Percentiles rank a stretch among this genome's conserved stretches.
Conservation (phyloP, 768 basidiomycete genomes). For the Boletus speciosus region DNA sequence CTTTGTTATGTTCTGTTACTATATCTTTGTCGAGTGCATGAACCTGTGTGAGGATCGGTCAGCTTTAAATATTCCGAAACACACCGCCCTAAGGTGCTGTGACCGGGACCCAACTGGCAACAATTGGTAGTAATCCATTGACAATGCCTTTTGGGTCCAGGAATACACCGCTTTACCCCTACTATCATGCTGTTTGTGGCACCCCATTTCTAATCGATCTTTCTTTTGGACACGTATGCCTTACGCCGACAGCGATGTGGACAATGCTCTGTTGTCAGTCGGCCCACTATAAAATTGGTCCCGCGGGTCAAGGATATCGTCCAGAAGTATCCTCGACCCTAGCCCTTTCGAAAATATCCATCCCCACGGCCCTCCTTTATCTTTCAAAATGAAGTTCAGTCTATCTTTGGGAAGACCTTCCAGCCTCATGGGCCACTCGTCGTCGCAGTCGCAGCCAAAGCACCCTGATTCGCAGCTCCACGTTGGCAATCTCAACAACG, state of each 20-base stretch:
- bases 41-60: neutral
- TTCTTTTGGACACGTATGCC: neutral
- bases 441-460: constrained; percentile 11
- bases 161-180: too few species aligned
- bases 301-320: too few species aligned
- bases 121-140: too few species aligned
- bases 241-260: too few species aligned
- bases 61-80: neutral
- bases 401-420: constrained; percentile 4
- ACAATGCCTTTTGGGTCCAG: too few species aligned
- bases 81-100: neutral
- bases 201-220: constrained; percentile 2
- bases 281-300: neutral
- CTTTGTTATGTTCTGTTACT: too few species aligned
- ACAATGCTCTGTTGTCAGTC: neutral
- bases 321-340: neutral
- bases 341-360: neutral
- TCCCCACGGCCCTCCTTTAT: neutral
- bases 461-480: constrained; percentile 3
- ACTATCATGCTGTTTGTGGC: neutral
- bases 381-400: neutral
- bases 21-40: neutral
- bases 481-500: neutral
- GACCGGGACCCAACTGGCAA: too few species aligned
- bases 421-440: constrained; percentile 9